Evolutionary conservation across 2,329 filamentous ascomycete species (phyloP).

Genomic region (Ascosphaera acerosa): DNA sequence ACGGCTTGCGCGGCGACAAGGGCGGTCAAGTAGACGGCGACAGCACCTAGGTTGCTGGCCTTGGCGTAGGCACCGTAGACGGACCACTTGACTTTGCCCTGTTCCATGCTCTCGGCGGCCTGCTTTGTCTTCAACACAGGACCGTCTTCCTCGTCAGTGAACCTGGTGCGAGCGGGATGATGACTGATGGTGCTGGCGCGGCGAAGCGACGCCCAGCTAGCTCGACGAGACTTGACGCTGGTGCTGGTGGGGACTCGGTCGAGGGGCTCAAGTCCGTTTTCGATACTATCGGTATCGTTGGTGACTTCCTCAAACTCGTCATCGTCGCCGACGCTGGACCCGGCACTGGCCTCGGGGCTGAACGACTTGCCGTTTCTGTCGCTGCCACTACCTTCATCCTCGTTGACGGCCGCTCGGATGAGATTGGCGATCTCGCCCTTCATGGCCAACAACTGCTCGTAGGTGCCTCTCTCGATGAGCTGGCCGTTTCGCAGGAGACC

Average conservation of each 20-base stretch:
- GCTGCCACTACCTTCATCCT: constrained; percentile 25
- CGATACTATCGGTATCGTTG: constrained; percentile 28
- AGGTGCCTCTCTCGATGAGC: constrained; percentile 71
- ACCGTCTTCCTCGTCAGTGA: constrained; percentile 51
- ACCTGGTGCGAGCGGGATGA: constrained; percentile 58
- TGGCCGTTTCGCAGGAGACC: constrained; percentile 59
- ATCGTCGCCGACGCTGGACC: constrained; percentile 21
- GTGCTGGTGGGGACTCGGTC: constrained; percentile 43
- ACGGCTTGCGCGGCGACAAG: constrained; percentile 59
- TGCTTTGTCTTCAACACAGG: constrained; percentile 47
- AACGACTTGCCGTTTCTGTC: constrained; percentile 11
- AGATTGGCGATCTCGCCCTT: constrained; percentile 73
- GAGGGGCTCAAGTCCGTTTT: constrained; percentile 44
- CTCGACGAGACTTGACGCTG: constrained; percentile 28
- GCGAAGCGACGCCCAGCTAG: constrained; percentile 55
- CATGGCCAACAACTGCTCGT: constrained; percentile 74
- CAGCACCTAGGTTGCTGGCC: constrained; percentile 70
- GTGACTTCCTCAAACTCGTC: constrained; percentile 32
- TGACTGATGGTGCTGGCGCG: constrained; percentile 84
- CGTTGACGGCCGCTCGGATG: constrained; percentile 44
- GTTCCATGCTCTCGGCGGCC: constrained; percentile 65
- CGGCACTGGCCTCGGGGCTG: constrained; percentile 10
- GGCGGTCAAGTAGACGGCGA: constrained; percentile 51
- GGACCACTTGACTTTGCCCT: constrained; percentile 94
- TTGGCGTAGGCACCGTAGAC: constrained; percentile 91